Base-by-base conservation (phyloP, 176 grass and related monocot genomes). In the Avena eriantha region DNA sequence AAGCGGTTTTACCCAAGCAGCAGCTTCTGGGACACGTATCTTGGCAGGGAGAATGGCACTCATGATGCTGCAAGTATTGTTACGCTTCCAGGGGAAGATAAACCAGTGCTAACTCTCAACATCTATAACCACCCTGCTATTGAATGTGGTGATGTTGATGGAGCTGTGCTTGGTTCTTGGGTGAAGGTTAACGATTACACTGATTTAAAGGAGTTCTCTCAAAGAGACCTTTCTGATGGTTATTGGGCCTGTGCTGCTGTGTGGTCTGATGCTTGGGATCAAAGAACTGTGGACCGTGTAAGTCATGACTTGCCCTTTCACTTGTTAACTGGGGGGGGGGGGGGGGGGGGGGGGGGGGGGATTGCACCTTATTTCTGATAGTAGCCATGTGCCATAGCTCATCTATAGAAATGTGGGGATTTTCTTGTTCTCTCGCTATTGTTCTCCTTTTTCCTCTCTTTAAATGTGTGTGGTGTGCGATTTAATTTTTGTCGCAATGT, bases 261-360 rank as follows among this genome's bases (percentile, higher is more conserved):
- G n/a, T 98, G 96, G 96, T 98, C 90, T 74, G 93, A 94, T 85
- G 83, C 86, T 22, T 98, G 96, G 96, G 93, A 94, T 84, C 90
- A 89, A 88, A 89, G 82, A 92, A 94, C 92, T 76, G 77, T 95
- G 63, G 90, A 98, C 57, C 96, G 93, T 86, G 96, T 98, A 90
- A 97, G 94, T 97, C 73, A 90, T 65, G 43, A 46, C 34, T 78
- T 70, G 39, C 71, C 46, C 7, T 83, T 91, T 75, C 68, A 79
- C 51, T 85, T 72, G 65, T 81, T 86, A 79, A 17, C 82, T 83
- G 34, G 47, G 57, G 24, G 29, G 39, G 57, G 24, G 34, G 47
- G 57, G 24, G 29, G 39, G 57, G 24, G 29, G 29, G 29, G 29
- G 29, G 29, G 29, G 29, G 29, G 29, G 57, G 24, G 29, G 39